Evolutionary conservation across 2,329 filamentous ascomycete species (phyloP), one percentile per base, ranked within the genome.

Genomic region (Fusarium drepaniforme): DNA sequence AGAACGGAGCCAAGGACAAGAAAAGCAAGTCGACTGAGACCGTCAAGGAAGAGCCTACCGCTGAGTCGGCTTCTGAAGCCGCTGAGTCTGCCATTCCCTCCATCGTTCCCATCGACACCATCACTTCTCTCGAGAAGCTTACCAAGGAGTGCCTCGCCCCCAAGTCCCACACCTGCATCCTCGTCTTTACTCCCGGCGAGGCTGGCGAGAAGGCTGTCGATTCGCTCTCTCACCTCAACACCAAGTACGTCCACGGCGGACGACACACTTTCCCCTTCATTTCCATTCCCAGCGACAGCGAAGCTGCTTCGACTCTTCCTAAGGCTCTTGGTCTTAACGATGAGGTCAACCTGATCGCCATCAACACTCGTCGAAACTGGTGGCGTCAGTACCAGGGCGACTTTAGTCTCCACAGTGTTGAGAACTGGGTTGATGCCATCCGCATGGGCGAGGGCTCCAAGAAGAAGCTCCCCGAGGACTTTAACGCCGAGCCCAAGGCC

Each of bases 391-490:
- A 94, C 82, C 85, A 90, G 58, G 90, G 89, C 4, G 85, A 89
- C 51, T 91, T 91, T 53, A 90, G 89, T 65, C 80, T 87, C 28
- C 86, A 89, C 64, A 89, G 88, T 30, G 86, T 99, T 35, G 94
- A 98, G 85, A 86, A 86, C 72, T 99, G 96, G 95, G 90, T 99
- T 69, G 97, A 99, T 80, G 89, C 90, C n/a, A 95, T 98, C 72
- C 92, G 95, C 42, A 89, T 99, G 87, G 94, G 96, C 63, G 96
- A 98, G 81, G 93, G 94, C 3, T 85, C 89, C 69, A 98, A 96
- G 88, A 88, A 91, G 78, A 94, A 92, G 85, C 82, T 97, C 49
- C 93, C 94, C 0, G 88, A 90, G 68, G 89, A 87, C 3, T 78
- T 94, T 51, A 80, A 93, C 37, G 84, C 85, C 18, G 82, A 84